phyloP scores from a whole-genome alignment of 2,329 filamentous ascomycete genomes.

The Xylariaceae sp. region DNA sequence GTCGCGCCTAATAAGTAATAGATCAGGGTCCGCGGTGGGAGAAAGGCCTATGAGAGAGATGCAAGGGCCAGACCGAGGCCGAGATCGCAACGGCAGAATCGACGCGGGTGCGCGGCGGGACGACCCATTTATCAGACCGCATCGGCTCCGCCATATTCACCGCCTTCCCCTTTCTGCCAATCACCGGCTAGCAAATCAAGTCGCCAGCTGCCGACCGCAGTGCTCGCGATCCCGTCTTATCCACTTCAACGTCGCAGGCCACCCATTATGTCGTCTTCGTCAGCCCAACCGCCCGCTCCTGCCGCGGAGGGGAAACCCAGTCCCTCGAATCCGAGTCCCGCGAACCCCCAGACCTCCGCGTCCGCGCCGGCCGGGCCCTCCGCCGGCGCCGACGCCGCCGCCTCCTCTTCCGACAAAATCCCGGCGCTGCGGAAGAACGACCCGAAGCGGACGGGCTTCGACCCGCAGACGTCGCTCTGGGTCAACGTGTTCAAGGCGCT shows the following conservation, averaged over 20 bases:
- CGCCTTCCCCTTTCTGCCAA: conserved; percentile 2
- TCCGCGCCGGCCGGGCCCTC: background rate
- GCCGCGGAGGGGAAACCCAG: conserved; percentile 4
- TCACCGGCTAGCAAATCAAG: background rate
- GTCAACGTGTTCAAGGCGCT: conserved; percentile 81
- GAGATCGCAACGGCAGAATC: background rate
- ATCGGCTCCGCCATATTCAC: conserved; percentile 1
- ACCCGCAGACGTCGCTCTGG: conserved; percentile 58
- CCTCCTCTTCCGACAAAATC: background rate
- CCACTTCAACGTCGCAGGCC: too few species aligned
- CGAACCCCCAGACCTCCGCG: conserved; percentile 2
- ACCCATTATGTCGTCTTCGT: background rate
- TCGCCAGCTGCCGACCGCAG: background rate
- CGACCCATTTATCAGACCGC: too few species aligned
- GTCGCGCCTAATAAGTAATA: too few species aligned
- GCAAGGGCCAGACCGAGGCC: too few species aligned
- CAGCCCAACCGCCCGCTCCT: background rate
- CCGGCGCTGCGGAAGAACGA: conserved; percentile 43
- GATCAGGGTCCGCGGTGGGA: background rate
- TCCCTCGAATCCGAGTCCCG: conserved; percentile 11
- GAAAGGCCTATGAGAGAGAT: background rate
- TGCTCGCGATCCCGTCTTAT: too few species aligned
- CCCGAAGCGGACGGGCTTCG: conserved; percentile 54
- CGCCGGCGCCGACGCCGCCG: background rate
- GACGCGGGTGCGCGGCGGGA: too few species aligned